Conservation (phyloP, 768 basidiomycete species). For the Coprinopsis marcescibilis region DNA sequence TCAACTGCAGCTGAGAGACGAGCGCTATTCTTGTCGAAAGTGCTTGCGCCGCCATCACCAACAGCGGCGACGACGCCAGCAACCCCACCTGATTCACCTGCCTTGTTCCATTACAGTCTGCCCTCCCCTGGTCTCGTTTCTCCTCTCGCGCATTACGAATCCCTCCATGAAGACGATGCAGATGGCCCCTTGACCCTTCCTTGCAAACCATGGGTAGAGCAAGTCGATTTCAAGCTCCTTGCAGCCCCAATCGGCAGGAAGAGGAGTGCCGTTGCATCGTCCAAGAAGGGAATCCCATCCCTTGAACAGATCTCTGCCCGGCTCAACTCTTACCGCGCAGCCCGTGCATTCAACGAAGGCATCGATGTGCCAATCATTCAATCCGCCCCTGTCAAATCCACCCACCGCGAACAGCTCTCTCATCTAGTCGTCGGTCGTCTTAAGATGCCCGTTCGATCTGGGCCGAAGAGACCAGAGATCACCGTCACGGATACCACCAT, state of each 20-base stretch:
- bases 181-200: conserved; percentile 18
- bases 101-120: conserved; percentile 61
- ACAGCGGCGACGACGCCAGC: conserved; percentile 52
- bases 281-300: conserved; percentile 43
- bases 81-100: conserved; percentile 65
- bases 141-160: conserved; percentile 54
- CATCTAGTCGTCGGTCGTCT: conserved; percentile 36
- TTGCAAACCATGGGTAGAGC: conserved; percentile 55
- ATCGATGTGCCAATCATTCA: conserved; percentile 18
- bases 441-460: conserved; percentile 33
- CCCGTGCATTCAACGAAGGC: conserved; percentile 5
- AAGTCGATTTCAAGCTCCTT: conserved; percentile 54
- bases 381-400: conserved; percentile 22
- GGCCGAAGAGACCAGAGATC: conserved; percentile 18
- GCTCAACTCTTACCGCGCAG: conserved; percentile 30
- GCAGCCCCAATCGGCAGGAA: conserved; percentile 20
- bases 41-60: conserved; percentile 61
- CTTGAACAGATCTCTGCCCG: conserved; percentile 74
- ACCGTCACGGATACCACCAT: conserved; percentile 17
- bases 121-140: conserved; percentile 65
- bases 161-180: conserved; percentile 28
- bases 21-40: conserved; percentile 68
- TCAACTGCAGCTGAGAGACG: conserved; percentile 58
- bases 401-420: too few species aligned
- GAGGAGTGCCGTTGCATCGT: conserved; percentile 16